Evolutionary conservation across 1,284 basidiomycete genomes (phyloP).

Genomic region (Heliocybe sulcata): DNA sequence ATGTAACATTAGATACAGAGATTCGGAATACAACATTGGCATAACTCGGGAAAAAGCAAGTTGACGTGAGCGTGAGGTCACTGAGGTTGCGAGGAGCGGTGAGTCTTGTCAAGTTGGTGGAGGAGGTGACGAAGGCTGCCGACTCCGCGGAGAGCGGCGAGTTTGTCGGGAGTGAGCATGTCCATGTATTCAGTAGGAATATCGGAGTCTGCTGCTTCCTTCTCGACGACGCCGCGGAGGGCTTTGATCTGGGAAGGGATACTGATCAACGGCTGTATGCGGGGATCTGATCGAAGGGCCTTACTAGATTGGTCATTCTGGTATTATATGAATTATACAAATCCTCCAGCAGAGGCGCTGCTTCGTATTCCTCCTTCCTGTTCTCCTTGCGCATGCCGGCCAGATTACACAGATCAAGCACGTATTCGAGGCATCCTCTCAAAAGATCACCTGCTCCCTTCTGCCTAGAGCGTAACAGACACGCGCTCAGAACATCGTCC

Average conservation of each 20-base stretch:
- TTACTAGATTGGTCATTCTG: constrained; percentile 10
- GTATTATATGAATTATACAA: constrained; percentile 45
- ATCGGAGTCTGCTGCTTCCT: constrained; percentile 18
- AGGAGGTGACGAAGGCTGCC: constrained; percentile 20
- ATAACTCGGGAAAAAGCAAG: neutral
- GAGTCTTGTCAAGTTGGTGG: constrained; percentile 11
- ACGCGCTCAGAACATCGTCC: constrained; percentile 73
- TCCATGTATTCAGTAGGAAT: constrained; percentile 19
- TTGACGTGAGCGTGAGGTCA: neutral
- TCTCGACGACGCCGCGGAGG: constrained; percentile 23
- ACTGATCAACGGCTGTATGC: neutral
- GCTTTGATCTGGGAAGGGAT: constrained; percentile 19
- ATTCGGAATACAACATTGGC: neutral
- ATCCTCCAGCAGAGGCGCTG: constrained; percentile 45
- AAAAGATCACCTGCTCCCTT: constrained; percentile 61
- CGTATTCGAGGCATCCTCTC: constrained; percentile 54
- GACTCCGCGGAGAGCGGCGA: constrained; percentile 18
- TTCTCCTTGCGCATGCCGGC: constrained; percentile 54
- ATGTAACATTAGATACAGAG: neutral
- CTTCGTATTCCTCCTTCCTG: constrained; percentile 51
- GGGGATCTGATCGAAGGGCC: constrained; percentile 5
- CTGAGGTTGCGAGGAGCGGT: neutral
- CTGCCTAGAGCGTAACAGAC: constrained; percentile 70
- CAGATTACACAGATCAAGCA: constrained; percentile 66
- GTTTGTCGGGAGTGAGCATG: constrained; percentile 13